Conservation (phyloP, 805 yeast species). For the Tetrapisispora nanseiensis region DNA sequence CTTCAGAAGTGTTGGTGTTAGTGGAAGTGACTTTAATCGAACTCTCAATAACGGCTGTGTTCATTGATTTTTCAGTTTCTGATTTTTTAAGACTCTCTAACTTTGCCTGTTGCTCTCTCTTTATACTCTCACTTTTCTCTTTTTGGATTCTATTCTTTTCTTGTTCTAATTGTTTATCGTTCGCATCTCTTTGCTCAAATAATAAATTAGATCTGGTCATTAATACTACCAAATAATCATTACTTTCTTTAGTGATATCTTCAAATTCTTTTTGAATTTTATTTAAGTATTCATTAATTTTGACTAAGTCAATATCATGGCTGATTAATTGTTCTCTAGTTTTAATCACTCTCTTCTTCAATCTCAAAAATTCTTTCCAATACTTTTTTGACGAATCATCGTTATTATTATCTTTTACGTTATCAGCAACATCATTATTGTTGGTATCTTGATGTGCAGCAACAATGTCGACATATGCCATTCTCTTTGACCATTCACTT, state of each 20-base stretch:
- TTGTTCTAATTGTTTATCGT: constrained; percentile 5
- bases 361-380: constrained; percentile 52
- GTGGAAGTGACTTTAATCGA: not conserved
- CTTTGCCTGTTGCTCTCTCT: not conserved
- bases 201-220: constrained; percentile 50
- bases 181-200: constrained; percentile 43
- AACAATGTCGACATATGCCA: constrained; percentile 34
- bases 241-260: constrained; percentile 48
- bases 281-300: constrained; percentile 23
- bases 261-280: constrained; percentile 35
- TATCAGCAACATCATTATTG: constrained; percentile 22
- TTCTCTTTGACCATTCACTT: constrained; percentile 51
- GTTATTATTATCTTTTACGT: constrained; percentile 23
- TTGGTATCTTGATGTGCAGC: constrained; percentile 12
- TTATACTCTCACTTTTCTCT: not conserved
- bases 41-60: not conserved
- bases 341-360: constrained; percentile 45
- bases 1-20: not conserved
- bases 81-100: not conserved
- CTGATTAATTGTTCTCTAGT: constrained; percentile 44
- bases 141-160: constrained; percentile 1
- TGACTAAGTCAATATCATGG: constrained; percentile 7
- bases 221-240: constrained; percentile 46
- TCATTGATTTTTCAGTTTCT: not conserved
- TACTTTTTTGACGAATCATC: constrained; percentile 33